phyloP scores from a whole-genome alignment of 305 asterid species.

The Fraxinus floribunda region DNA sequence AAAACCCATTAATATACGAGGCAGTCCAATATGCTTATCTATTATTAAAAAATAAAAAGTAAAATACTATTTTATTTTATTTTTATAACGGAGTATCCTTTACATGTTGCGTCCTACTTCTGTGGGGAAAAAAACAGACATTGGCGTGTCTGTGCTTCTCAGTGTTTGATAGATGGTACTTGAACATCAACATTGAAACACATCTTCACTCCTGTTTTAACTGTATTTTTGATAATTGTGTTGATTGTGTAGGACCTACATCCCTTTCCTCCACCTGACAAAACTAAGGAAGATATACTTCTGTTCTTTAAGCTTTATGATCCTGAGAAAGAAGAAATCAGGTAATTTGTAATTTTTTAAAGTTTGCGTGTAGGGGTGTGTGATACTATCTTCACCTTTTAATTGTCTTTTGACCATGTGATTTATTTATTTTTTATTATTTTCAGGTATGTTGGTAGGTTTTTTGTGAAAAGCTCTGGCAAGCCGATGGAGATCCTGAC shows the following conservation, averaged over 20 bases:
- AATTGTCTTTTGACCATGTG: slow-evolving; percentile 14
- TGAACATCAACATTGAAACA: neutral
- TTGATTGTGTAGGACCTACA: slow-evolving; percentile 48
- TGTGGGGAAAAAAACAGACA: neutral
- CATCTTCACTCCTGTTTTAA: slow-evolving; percentile 4
- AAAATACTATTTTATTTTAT: neutral
- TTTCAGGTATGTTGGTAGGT: slow-evolving; percentile 81
- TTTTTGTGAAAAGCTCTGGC: slow-evolving; percentile 69
- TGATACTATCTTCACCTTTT: neutral
- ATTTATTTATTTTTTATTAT: slow-evolving; percentile 11
- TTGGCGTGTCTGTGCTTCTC: neutral
- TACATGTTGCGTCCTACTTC: neutral
- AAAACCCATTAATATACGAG: neutral
- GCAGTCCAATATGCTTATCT: neutral
- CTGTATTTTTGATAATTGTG: neutral
- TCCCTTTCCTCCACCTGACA: slow-evolving; percentile 73
- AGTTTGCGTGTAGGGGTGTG: neutral
- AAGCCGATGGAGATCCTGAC: slow-evolving; percentile 71
- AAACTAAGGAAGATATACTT: slow-evolving; percentile 81
- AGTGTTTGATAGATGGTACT: slow-evolving; percentile 3
- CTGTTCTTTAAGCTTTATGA: slow-evolving; percentile 89
- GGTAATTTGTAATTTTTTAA: slow-evolving; percentile 41
- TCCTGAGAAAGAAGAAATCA: slow-evolving; percentile 86
- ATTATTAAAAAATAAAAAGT: neutral
- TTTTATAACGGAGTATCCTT: neutral